phyloP scores from a whole-genome alignment of 371 early-diverging fungal genomes.

The Mycotypha africana region DNA sequence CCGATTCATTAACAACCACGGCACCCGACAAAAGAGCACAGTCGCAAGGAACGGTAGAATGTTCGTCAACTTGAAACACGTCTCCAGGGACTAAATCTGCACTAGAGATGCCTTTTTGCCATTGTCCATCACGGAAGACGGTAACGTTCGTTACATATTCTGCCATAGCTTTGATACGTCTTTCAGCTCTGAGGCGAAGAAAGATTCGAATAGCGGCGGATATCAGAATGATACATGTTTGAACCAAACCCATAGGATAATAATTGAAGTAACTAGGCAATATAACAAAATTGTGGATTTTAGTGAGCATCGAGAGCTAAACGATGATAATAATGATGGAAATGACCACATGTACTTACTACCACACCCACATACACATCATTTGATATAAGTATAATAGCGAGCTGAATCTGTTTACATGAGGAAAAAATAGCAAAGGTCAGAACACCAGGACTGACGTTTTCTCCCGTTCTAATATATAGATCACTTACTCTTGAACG shows the following conservation, averaged over 20 bases:
- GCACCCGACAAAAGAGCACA: constrained; percentile 65
- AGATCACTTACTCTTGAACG: constrained; percentile 48
- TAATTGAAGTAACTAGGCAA: constrained; percentile 50
- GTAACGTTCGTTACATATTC: constrained; percentile 34
- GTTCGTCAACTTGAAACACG: constrained; percentile 23
- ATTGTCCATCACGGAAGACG: constrained; percentile 51
- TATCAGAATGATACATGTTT: constrained; percentile 57
- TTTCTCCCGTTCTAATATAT: no score
- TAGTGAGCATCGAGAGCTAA: no score
- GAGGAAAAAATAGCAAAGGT: no score
- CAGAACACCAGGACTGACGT: no score
- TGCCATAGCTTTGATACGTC: constrained; percentile 58
- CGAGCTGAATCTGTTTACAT: constrained; percentile 48
- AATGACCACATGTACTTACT: no score
- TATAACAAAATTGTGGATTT: neutral
- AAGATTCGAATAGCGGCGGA: constrained; percentile 63
- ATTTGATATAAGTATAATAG: constrained; percentile 75
- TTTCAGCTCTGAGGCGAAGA: constrained; percentile 50
- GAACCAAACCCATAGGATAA: constrained; percentile 66
- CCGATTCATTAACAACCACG: constrained; percentile 71
- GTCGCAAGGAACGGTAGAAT: constrained; percentile 48
- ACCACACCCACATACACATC: constrained; percentile 69
- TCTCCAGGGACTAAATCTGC: constrained; percentile 64
- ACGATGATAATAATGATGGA: no score
- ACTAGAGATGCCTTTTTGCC: constrained; percentile 35